phyloP scores from a whole-genome alignment of 768 basidiomycete species.

The Suillus clintonianus region DNA sequence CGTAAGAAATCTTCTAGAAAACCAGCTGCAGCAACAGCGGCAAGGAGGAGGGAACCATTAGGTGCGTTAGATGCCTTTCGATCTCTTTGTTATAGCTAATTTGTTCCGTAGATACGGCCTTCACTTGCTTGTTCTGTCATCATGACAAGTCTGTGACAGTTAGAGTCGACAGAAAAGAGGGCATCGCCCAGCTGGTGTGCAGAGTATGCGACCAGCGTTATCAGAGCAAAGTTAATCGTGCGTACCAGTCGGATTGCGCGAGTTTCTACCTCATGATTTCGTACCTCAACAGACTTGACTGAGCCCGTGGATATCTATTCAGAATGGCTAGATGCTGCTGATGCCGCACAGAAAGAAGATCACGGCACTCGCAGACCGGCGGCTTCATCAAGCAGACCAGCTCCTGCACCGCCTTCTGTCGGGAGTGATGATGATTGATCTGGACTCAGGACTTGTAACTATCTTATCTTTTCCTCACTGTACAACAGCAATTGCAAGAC shows the following conservation, averaged over 20 bases:
- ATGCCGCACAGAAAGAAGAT: conserved; percentile 73
- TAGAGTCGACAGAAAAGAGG: conserved; percentile 83
- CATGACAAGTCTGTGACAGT: conserved; percentile 89
- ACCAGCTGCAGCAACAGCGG: conserved; percentile 62
- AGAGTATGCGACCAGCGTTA: conserved; percentile 85
- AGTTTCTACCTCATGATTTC: conserved; percentile 12
- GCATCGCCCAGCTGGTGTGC: conserved; percentile 77
- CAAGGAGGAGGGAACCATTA: conserved; percentile 69
- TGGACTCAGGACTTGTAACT: conserved; percentile 1
- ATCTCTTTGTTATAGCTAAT: conserved; percentile 3
- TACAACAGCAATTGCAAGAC: conserved; percentile 20
- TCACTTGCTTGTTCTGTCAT: conserved; percentile 88
- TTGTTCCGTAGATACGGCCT: conserved; percentile 63
- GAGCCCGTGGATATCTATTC: conserved; percentile 90
- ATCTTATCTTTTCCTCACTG: conserved; percentile 14
- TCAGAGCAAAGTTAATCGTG: conserved; percentile 87
- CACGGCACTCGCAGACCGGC: conserved; percentile 52
- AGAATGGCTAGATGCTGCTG: conserved; percentile 89
- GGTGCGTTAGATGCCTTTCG: conserved; percentile 44
- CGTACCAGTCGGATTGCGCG: conserved; percentile 25
- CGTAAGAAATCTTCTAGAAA: conserved; percentile 89
- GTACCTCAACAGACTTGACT: conserved; percentile 62
- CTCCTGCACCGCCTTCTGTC: conserved; percentile 35
- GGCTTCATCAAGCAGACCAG: conserved; percentile 49
- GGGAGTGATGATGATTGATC: conserved; percentile 56